Base-by-base conservation (phyloP, 345 rosid genomes). In the Crucihimalaya himalaica region DNA sequence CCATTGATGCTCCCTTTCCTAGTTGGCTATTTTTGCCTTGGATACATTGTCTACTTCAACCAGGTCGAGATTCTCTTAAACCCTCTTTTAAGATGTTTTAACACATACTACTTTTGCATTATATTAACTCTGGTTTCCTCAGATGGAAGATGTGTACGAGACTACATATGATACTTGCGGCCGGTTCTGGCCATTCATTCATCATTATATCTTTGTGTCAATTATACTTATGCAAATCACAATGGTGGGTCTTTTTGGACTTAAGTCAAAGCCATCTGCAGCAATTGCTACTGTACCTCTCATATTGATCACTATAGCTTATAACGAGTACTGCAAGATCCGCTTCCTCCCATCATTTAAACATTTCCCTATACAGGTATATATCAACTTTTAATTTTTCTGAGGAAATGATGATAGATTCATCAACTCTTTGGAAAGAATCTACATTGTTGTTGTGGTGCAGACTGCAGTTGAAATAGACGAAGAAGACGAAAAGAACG, bases 181-280 rank as follows among this genome's bases (percentile, higher is more conserved):
- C 63, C 53, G 74, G 40, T 88, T 81, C 68, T 94, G 96, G 95
- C 96, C 96, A 42, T 79, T 75, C 74, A 81, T 91, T 74, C 97
- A 89, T 81, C 98, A 89, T 50, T 89, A 84, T 45, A 84, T 89
- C 28, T 64, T 81, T 40, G 82, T 84, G 10, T 85, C 88, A n/a
- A 83, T 91, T 3, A 79, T 88, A 79, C 90, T 94, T 39, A 94
- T 91, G 98, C 97, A 94, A 85, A 63, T 91, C 68, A 91, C 90
- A 0, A 91, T 89, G 97, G 87, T 94, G 40, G 97, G 98, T 42
- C 87, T 89, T 62, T 94, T 94, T 27, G 90, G 97, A 13, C 85
- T 94, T 62, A 94, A 94, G 82, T 84, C 91, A n/a, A 94, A 89
- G 74, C 95, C 98, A 7, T 82, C 87, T 52, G 95, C 96, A 69